Conservation (phyloP, 805 yeast genomes). For the Candida incommunis region DNA sequence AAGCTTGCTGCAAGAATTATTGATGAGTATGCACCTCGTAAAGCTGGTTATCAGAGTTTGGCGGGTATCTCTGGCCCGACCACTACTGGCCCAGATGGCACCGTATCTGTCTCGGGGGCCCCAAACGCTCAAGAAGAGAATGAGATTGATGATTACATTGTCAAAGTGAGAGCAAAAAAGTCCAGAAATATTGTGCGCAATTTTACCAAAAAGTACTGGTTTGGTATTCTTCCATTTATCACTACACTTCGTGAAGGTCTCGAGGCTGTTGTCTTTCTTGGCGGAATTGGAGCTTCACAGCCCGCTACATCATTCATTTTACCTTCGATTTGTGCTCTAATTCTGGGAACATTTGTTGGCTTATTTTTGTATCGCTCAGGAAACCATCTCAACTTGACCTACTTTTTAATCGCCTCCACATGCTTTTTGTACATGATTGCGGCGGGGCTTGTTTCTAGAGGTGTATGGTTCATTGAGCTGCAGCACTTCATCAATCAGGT, state of each 20-base stretch:
- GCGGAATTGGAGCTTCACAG: constrained; percentile 71
- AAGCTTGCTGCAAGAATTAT: constrained; percentile 33
- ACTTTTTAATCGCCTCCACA: constrained; percentile 60
- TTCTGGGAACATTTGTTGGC: constrained; percentile 52
- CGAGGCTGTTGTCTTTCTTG: constrained; percentile 84
- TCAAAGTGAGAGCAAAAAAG: neutral
- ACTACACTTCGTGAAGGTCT: constrained; percentile 82
- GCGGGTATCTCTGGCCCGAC: too few relatives aligned
- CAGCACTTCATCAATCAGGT: constrained; percentile 62
- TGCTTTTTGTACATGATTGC: constrained; percentile 74
- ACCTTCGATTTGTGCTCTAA: constrained; percentile 44
- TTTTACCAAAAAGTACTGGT: constrained; percentile 38
- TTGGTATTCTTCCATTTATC: constrained; percentile 67
- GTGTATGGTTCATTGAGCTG: constrained; percentile 81
- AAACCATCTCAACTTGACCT: constrained; percentile 58
- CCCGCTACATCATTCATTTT: constrained; percentile 52
- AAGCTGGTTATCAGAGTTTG: constrained; percentile 1
- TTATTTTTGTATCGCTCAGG: constrained; percentile 61
- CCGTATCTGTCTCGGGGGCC: constrained; percentile 1
- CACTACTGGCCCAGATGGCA: too few relatives aligned
- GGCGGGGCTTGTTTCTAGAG: constrained; percentile 74
- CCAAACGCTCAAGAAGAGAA: constrained; percentile 1
- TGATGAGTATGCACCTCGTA: constrained; percentile 8
- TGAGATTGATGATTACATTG: constrained; percentile 1
- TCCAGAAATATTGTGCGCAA: neutral